Base-by-base conservation (phyloP, 2,329 filamentous ascomycete species). In the Cladosporium sphaerospermum region DNA sequence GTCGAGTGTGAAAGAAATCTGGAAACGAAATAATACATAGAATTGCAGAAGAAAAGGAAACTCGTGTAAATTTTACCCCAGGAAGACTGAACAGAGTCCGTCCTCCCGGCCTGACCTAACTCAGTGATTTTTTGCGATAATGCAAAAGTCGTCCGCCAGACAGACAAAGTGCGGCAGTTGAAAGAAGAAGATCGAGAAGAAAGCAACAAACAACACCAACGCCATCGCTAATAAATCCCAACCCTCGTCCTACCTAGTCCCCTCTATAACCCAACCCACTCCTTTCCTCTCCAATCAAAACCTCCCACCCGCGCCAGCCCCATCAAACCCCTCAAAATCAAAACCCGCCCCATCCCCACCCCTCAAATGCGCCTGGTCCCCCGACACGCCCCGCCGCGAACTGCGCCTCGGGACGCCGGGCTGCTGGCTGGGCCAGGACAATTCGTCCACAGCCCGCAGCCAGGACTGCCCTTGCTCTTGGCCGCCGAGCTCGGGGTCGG, bases 381-480 rank as follows among this genome's bases (percentile, higher is more conserved):
- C 40, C 3, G 61, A 62, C 5, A 54, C 55, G 2, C 59, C 59
- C 23, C 64, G 58, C 18, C 62, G 48, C 5, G 62, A 63, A 42
- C 57, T 61, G 19, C 60, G 57, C 10, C 58, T 56, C 0, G 63
- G 64, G 1, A 66, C 56, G 18, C 55, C 52, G 10, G 36, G 36
- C 9, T 44, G 41, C 9, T 28, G 42, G 0, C 34, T 31, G 34
- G 49, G 52, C 65, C 65, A 67, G 23, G 52, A 44, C 37, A 67
- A 52, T 9, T 59, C 54, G 28, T 68, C 61, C 16, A 66, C 61
- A 2, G 56, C 59, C 6, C 59, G 59, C 3, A 67, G 59, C 64
- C 64, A 66, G 31, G 61, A 57, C 47, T 58, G 56, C 2, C 59
- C 59, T 9, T 47, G 50, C 18, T 44, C n/a, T 23, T 23, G 50